Base-by-base conservation (phyloP, 2,329 filamentous ascomycete genomes). In the Trichoderma breve region DNA sequence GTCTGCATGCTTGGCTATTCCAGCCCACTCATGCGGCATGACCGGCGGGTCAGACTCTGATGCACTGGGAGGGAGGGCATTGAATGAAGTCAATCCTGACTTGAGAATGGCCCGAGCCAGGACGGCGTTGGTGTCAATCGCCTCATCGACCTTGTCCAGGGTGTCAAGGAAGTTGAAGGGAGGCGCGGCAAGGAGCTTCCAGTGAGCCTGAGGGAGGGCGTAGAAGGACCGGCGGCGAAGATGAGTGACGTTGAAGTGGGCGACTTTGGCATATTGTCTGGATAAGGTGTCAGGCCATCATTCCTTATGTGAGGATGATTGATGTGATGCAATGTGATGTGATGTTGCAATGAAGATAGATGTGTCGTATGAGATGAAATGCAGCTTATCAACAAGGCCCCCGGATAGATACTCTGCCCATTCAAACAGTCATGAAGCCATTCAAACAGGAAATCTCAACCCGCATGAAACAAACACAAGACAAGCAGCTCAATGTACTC, bases 161-260 rank as follows among this genome's bases (percentile, higher is more conserved):
- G 90, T 93, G 43, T 94, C 89, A 7, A 97, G 87, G 68, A 96
- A 90, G 72, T 90, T 92, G 84, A 98, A 97, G 0, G 95, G 95
- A 0, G 93, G 90, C 5, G 87, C 87, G 0, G 94, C 91, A 1
- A 99, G 88, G 78, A 97, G 87, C 77, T 92, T 88, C 90, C 94
- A 96, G 80, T 99, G 95, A 1, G 87, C 85, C 72, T 91, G 90
- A 1, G 95, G 94, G 6, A 99, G 86, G 9, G 94, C 93, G 81
- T 98, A 99, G 82, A 99, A 98, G 15, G 94, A 92, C 81, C 96
- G 94, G 32, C 97, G 91, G 26, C 96, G 91, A 21, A 95, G 87
- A 81, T 98, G 95, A 5, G 95, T 98, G 74, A 93, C 91, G 81
- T 97, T 97, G 83, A 92, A 92, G 80, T 98, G 95, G 6, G 95